A percentile compares a stretch with the other conserved stretches of the same genome.
phyloP scores from a whole-genome alignment of 306 rosid species.

The Potentilla sterilis region DNA sequence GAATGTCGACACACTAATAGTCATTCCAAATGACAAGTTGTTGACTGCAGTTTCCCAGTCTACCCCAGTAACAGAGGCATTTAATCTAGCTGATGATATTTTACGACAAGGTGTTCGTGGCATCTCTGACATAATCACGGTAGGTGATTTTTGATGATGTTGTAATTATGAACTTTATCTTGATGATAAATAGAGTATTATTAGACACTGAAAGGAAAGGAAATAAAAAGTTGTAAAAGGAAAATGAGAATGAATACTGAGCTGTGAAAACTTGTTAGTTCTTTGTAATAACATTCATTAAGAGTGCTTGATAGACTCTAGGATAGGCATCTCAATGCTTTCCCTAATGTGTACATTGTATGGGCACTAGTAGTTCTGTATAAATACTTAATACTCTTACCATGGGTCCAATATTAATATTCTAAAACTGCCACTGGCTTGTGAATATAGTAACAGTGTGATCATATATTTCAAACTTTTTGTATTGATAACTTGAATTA shows the following conservation, averaged over 20 bases:
- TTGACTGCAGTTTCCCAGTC: slow-evolving; percentile 95
- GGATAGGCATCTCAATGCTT: neutral
- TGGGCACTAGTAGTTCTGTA: neutral
- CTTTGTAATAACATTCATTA: neutral
- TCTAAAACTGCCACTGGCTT: neutral
- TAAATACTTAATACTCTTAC: no score
- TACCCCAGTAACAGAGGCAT: slow-evolving; percentile 98
- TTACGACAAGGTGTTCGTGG: slow-evolving; percentile 99
- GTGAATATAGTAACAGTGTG: neutral
- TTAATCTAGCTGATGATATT: slow-evolving; percentile 95
- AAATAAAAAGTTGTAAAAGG: neutral
- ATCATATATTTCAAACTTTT: neutral
- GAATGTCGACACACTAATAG: slow-evolving; percentile 91
- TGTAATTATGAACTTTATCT: neutral
- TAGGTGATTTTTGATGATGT: slow-evolving; percentile 30
- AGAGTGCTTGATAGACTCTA: neutral
- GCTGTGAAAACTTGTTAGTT: neutral
- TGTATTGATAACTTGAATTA: neutral
- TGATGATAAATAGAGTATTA: neutral
- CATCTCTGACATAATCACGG: slow-evolving; percentile 98
- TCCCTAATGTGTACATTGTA: neutral
- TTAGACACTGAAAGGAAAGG: neutral
- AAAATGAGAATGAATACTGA: neutral
- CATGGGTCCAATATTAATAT: neutral
- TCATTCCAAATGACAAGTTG: slow-evolving; percentile 97